Percentiles rank a stretch among this genome's conserved stretches.
These are phyloP conservation scores for Camelina neglecta DNA, from an alignment of 345 rosid species.

Conservation along the genomic window DNA sequence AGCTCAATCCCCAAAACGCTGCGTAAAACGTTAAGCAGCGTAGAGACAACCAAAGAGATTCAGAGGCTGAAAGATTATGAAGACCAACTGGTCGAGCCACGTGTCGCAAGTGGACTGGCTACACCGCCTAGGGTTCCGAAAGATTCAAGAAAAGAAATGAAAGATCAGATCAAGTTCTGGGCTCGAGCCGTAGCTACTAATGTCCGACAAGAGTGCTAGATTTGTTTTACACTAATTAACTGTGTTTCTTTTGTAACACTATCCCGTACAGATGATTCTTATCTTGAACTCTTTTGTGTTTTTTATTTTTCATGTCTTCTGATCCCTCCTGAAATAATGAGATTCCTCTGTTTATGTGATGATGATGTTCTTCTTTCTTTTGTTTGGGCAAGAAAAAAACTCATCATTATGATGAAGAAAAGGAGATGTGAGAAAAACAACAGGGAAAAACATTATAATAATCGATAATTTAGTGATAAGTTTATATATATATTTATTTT, in stretches of 20 bases:
- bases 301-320: background rate
- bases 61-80: constrained; percentile 56
- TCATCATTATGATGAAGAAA: constrained; percentile 37
- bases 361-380: constrained; percentile 32
- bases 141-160: constrained; percentile 56
- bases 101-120: constrained; percentile 40
- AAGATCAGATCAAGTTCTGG: constrained; percentile 71
- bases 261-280: constrained; percentile 36
- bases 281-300: constrained; percentile 13
- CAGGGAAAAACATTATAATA: constrained; percentile 28
- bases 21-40: constrained; percentile 57
- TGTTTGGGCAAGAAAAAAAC: background rate
- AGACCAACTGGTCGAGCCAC: constrained; percentile 47
- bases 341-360: constrained; percentile 42
- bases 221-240: constrained; percentile 22
- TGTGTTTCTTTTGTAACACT: constrained; percentile 14
- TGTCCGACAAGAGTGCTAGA: constrained; percentile 55
- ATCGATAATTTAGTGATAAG: background rate
- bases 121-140: constrained; percentile 49
- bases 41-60: constrained; percentile 57
- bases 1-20: constrained; percentile 39
- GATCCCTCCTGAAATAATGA: constrained; percentile 42
- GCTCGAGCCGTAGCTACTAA: constrained; percentile 73
- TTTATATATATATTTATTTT: background rate
- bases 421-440: constrained; percentile 15